Evolutionary conservation across 129 eudicot genomes (phyloP), one percentile per base, ranked within the genome.

Genomic region (Escallonia herrerae): DNA sequence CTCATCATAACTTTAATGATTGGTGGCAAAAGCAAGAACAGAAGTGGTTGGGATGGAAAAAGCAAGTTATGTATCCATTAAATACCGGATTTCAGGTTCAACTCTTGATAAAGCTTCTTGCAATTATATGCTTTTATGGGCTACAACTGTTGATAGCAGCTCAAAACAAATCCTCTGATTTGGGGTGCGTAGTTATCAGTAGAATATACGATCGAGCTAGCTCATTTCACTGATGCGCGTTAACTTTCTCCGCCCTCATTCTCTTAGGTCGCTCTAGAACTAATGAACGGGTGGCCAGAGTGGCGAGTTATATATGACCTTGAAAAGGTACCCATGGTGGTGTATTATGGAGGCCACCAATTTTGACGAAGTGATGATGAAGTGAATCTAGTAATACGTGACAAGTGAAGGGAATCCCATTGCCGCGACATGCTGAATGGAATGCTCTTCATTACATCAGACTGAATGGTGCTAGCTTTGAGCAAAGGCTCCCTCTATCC

Each of bases 371-470:
- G 33, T 22, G 13, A 11, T 53, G n/a, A 14, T 53, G 13, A 53
- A 11, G 13, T 51, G 56, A 51, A 51, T 51, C 13, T 11, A 51
- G 56, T 8, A 51, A 51, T 51, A 11, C 12, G 11, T 51, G 11
- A 22, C 33, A 4, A 53, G 33, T 8, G 5, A 53, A 53, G 13
- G 5, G 5, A n/a, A 53, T 14, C 33, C 33, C 3, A 58, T 39
- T 55, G 33, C 22, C 13, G 63, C 47, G 56, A 69, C 80, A 69
- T 69, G 56, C 70, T 56, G 66, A 69, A 76, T 69, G 80, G 76
- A 55, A 13, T 60, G 55, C 56, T 40, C 33, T 74, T 65, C 64
- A 60, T 67, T 12, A n/a, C 63, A 22, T 22, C 33, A 22, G 33
- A 46, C 45, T 37, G 52, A 13, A 8, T 53, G 11, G 10, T 60